A percentile compares a stretch with the other conserved stretches of the same genome.
These are phyloP conservation scores for Amaranthus palmeri DNA, from an alignment of 148 eudicot species.

Conservation along the genomic window DNA sequence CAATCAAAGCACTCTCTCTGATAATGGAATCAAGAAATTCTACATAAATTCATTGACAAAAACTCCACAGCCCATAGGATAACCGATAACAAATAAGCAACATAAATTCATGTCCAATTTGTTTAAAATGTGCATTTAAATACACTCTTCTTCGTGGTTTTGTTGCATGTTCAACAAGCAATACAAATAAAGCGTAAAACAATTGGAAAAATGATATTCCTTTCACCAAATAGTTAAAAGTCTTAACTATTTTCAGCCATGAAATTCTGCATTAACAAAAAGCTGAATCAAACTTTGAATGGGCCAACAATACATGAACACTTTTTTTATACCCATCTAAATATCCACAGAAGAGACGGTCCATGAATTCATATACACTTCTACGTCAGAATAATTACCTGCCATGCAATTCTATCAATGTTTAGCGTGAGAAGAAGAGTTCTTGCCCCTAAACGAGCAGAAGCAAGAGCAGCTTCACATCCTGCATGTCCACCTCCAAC, in stretches of 20 bases:
- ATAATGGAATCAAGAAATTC: background rate
- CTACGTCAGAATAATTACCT: slow-evolving; percentile 39
- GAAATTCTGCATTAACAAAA: background rate
- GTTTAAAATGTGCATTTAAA: background rate
- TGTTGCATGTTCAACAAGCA: background rate
- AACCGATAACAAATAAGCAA: background rate
- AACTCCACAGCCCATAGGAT: too few species aligned
- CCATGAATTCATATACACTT: background rate
- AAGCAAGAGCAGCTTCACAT: slow-evolving; percentile 99
- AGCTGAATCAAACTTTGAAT: background rate
- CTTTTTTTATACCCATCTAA: background rate
- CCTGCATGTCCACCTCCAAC: slow-evolving; percentile 99
- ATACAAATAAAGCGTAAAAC: background rate
- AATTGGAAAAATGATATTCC: background rate
- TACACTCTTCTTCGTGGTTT: background rate
- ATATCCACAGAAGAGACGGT: background rate
- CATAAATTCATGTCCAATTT: background rate
- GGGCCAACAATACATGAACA: background rate
- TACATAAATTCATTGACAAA: background rate
- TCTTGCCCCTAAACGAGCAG: slow-evolving; percentile 91
- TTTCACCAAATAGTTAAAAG: background rate
- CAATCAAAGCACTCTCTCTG: background rate
- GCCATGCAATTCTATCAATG: slow-evolving; percentile 97
- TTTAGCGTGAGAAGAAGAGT: slow-evolving; percentile 96
- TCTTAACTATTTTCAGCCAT: background rate